Conservation (phyloP, 176 grass and related monocot species). For the Leersia perrieri region DNA sequence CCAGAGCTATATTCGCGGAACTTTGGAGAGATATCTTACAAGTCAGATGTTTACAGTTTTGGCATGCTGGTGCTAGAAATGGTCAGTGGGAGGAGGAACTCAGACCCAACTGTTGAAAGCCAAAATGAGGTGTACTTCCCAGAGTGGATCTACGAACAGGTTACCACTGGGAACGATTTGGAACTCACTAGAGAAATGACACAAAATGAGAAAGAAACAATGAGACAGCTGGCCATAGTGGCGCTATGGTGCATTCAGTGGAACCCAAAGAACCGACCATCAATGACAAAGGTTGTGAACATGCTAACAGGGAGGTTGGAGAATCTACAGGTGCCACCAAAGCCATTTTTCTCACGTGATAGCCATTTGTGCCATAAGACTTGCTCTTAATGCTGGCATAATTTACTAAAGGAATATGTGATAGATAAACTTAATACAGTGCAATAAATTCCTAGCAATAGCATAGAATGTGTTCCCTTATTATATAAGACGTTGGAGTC, state of each 20-base stretch:
- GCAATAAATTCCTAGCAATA: no score
- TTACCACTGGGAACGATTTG: constrained; percentile 7
- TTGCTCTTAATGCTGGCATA: background rate
- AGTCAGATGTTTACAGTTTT: constrained; percentile 57
- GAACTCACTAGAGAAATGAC: background rate
- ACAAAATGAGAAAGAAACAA: constrained; percentile 16
- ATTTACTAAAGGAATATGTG: background rate
- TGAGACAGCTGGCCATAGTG: constrained; percentile 39
- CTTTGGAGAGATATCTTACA: constrained; percentile 36
- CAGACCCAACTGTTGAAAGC: constrained; percentile 34
- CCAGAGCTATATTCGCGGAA: constrained; percentile 43
- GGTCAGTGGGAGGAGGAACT: constrained; percentile 52
- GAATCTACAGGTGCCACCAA: constrained; percentile 46
- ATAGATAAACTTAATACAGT: no score
- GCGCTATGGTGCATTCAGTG: constrained; percentile 73
- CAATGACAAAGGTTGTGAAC: constrained; percentile 63
- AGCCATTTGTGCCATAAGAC: background rate
- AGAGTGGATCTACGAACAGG: constrained; percentile 40
- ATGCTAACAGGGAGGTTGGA: constrained; percentile 49
- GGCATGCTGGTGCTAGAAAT: constrained; percentile 57
- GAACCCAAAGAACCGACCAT: constrained; percentile 47
- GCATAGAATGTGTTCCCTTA: no score
- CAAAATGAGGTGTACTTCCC: constrained; percentile 39
- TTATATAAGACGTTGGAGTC: no score
- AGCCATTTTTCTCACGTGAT: constrained; percentile 32